Percentiles rank a stretch among this genome's conserved stretches.
Evolutionary conservation across 2,329 filamentous ascomycete genomes (phyloP).

Genomic region (Diaporthe sp.): DNA sequence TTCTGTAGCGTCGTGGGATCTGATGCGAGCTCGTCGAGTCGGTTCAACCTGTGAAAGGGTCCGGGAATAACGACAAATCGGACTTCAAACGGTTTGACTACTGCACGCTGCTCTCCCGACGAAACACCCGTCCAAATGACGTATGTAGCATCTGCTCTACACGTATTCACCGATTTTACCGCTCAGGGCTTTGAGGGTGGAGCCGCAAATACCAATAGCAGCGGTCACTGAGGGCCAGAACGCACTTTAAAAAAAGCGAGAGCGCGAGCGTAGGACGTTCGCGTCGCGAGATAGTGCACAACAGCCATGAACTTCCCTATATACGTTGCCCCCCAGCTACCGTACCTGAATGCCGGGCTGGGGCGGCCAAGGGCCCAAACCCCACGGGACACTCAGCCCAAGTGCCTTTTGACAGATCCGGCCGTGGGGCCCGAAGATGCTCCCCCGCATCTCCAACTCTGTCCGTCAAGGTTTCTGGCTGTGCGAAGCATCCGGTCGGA

Average conservation of each 20-base stretch:
- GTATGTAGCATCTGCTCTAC: conserved; percentile 1
- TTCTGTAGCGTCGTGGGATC: neutral
- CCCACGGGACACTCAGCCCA: neutral
- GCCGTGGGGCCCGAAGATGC: neutral
- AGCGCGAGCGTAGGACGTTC: conserved; percentile 1
- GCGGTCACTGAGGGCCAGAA: neutral
- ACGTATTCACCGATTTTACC: neutral
- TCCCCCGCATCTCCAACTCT: conserved; percentile 9
- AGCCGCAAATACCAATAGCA: neutral
- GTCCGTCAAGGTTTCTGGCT: neutral
- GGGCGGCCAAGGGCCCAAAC: conserved; percentile 13
- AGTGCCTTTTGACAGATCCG: conserved; percentile 1
- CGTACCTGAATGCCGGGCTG: conserved; percentile 18
- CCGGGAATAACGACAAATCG: neutral
- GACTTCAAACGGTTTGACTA: neutral
- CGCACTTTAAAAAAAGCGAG: neutral
- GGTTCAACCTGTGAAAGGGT: neutral
- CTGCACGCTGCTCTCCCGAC: neutral
- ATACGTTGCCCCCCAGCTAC: conserved; percentile 9
- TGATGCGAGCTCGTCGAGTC: neutral
- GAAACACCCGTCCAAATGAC: neutral
- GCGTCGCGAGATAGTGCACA: conserved; percentile 16
- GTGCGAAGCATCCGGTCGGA: conserved; percentile 11
- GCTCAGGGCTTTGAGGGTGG: neutral
- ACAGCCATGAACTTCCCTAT: neutral